Evolutionary conservation across 208 protist genomes (phyloP).

Genomic region (Leishmania lainsoni): DNA sequence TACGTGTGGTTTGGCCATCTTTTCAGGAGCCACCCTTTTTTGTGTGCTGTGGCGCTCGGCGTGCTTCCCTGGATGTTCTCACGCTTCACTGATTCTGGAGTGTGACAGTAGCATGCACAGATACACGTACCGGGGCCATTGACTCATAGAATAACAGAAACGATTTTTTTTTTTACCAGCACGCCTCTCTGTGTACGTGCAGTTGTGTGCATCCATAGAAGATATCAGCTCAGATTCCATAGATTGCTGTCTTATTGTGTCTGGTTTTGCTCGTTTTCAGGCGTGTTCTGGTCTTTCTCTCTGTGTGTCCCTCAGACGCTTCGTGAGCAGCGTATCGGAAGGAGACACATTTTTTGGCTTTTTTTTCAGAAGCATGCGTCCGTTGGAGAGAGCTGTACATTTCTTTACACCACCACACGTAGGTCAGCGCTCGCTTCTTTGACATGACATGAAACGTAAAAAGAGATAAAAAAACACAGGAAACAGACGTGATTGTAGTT

Average conservation of each 20-base stretch:
- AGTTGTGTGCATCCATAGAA: constrained; percentile 4
- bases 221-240: neutral
- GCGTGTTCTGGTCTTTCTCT: constrained; percentile 86
- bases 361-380: neutral
- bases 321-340: neutral
- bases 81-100: neutral
- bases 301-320: neutral
- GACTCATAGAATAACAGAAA: neutral
- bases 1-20: neutral
- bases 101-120: neutral
- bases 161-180: neutral
- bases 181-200: neutral
- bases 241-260: constrained; percentile 9
- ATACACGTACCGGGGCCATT: too few relatives aligned
- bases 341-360: neutral
- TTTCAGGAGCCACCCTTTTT: constrained; percentile 15
- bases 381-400: neutral
- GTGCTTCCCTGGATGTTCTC: neutral
- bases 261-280: constrained; percentile 27
- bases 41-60: constrained; percentile 9
- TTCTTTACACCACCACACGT: neutral
- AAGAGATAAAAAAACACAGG: neutral
- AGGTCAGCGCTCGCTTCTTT: neutral
- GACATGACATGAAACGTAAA: neutral
- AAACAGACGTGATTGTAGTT: neutral